Percentiles rank a stretch among this genome's conserved stretches.
phyloP scores from a whole-genome alignment of 441 rosid species.

The Populus trichocarpa region DNA sequence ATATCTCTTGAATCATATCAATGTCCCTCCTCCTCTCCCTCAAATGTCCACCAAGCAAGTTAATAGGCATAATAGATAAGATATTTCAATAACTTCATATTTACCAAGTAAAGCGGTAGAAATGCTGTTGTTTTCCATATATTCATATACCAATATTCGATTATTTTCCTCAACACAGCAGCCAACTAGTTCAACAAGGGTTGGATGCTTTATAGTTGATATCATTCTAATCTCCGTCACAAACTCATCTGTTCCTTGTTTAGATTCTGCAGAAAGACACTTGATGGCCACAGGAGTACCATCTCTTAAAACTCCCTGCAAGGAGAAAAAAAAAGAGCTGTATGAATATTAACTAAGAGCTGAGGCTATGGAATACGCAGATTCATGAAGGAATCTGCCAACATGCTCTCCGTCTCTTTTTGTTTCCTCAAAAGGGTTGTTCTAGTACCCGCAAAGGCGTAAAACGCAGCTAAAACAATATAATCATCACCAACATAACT shows the following conservation, averaged over 20 bases:
- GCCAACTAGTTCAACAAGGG: conserved; percentile 68
- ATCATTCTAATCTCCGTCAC: conserved; percentile 61
- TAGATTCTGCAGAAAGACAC: conserved; percentile 60
- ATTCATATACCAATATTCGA: conserved; percentile 63
- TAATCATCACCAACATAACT: not conserved
- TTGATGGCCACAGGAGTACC: conserved; percentile 58
- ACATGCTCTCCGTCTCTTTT: not conserved
- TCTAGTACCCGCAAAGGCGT: not conserved
- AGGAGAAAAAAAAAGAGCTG: conserved; percentile 1
- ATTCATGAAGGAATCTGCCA: not conserved
- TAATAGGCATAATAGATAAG: not conserved
- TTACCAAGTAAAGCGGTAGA: conserved; percentile 59
- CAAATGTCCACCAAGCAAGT: not conserved
- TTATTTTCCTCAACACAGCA: conserved; percentile 55
- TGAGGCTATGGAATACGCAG: not conserved
- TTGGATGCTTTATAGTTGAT: conserved; percentile 51
- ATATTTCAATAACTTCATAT: not conserved
- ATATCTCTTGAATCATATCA: not conserved
- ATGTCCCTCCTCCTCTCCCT: not conserved
- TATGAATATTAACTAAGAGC: not conserved
- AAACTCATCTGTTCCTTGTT: conserved; percentile 60
- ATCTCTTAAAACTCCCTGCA: conserved; percentile 62
- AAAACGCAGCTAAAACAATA: not conserved
- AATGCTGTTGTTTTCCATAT: conserved; percentile 71
- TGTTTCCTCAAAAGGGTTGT: not conserved